Percentiles rank a stretch among this genome's conserved stretches.
Evolutionary conservation across 2,329 filamentous ascomycete genomes (phyloP).

Genomic region (Ilyonectria mors-panacis): DNA sequence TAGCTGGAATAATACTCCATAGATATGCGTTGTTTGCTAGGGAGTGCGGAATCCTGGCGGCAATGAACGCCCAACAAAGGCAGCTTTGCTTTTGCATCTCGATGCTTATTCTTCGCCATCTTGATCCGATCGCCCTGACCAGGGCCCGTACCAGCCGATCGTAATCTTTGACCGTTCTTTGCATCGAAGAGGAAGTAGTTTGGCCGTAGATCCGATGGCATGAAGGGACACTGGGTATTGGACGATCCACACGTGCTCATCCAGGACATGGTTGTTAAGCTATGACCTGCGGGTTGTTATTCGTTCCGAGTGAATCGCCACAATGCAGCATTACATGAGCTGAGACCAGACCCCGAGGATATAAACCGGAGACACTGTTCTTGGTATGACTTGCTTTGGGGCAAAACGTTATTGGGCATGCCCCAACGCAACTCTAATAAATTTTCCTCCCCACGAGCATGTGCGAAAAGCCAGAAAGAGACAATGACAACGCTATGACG

Average conservation of each 20-base stretch:
- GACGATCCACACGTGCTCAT: not conserved
- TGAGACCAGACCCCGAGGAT: not conserved
- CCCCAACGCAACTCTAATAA: not conserved
- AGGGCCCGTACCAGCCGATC: not conserved
- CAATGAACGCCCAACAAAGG: not conserved
- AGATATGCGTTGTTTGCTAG: no score
- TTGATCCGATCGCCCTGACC: not conserved
- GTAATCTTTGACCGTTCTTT: not conserved
- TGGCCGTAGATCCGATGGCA: not conserved
- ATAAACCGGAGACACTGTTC: not conserved
- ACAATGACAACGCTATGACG: constrained; percentile 19
- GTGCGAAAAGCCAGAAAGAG: constrained; percentile 3
- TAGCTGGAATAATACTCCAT: no score
- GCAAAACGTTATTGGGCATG: no score
- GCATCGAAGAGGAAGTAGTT: not conserved
- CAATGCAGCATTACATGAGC: not conserved
- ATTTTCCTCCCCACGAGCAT: not conserved
- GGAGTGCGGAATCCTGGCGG: no score
- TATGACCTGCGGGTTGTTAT: not conserved
- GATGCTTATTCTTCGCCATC: no score
- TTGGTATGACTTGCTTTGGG: no score
- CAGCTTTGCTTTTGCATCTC: not conserved
- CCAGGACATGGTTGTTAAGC: not conserved
- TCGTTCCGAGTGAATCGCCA: not conserved
- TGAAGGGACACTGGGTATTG: not conserved